A percentile compares a stretch with the other conserved stretches of the same genome.
Conservation (phyloP, 2,329 filamentous ascomycete species). For the Fusarium pseudoanthophilum region DNA sequence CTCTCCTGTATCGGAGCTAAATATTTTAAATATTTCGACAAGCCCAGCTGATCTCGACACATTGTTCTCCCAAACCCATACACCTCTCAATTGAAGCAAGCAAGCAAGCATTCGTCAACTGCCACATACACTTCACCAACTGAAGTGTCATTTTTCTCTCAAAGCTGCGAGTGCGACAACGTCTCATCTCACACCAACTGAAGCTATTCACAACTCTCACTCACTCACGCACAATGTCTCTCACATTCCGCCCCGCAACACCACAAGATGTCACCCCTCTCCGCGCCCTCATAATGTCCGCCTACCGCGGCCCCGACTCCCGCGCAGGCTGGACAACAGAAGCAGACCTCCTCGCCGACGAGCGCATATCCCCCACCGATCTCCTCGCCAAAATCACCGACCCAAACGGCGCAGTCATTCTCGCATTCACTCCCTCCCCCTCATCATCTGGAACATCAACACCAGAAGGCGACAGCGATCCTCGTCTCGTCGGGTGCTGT, state of each 20-base stretch:
- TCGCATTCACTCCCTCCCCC: conserved; percentile 42
- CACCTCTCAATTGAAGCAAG: neutral
- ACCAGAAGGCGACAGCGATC: conserved; percentile 32
- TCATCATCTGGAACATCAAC: conserved; percentile 16
- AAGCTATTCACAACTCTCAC: neutral
- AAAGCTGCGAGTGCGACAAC: rapidly evolving
- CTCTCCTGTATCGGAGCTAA: conserved; percentile 24
- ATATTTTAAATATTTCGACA: neutral
- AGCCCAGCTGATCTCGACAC: neutral
- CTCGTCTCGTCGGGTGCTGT: conserved; percentile 55
- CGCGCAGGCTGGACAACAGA: conserved; percentile 60
- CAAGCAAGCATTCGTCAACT: neutral
- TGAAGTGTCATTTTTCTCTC: neutral
- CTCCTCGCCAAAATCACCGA: conserved; percentile 54
- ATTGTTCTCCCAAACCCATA: neutral
- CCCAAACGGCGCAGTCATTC: conserved; percentile 51
- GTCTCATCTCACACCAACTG: neutral
- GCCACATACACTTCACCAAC: too few relatives aligned
- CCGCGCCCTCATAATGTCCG: conserved; percentile 54
- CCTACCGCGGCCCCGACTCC: conserved; percentile 56
- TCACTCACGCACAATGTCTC: conserved; percentile 16
- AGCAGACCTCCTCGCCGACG: conserved; percentile 55
- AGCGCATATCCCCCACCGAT: conserved; percentile 54
- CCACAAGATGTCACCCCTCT: conserved; percentile 47
- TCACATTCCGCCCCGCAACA: conserved; percentile 43